A percentile compares a stretch with the other conserved stretches of the same genome.
Evolutionary conservation across 148 eudicot genomes (phyloP).

Genomic region (Dianthus caryophyllus): DNA sequence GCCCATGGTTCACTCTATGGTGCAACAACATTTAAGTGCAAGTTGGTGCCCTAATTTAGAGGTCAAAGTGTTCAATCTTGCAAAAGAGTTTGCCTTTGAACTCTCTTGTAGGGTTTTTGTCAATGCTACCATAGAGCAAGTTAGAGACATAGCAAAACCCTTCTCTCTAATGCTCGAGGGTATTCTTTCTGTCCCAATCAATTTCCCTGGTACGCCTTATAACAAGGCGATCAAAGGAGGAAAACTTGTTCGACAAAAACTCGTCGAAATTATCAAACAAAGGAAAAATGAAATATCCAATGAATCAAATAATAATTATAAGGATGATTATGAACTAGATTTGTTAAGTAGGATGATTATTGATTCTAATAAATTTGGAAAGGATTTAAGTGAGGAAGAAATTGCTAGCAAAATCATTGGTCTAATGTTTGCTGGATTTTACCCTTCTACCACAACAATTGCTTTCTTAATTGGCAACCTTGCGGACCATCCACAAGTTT

Average conservation of each 20-base stretch:
- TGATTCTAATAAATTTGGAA: constrained; percentile 5
- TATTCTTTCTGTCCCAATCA: background rate
- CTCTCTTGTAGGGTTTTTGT: constrained; percentile 5
- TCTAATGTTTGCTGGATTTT: constrained; percentile 28
- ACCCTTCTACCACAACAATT: constrained; percentile 25
- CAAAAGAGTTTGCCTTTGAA: constrained; percentile 8
- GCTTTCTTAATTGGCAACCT: constrained; percentile 28
- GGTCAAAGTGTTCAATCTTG: constrained; percentile 4
- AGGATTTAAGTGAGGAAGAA: constrained; percentile 28
- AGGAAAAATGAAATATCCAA: constrained; percentile 9
- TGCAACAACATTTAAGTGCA: constrained; percentile 5
- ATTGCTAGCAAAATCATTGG: constrained; percentile 28
- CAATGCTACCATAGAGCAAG: background rate
- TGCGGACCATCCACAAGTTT: constrained; percentile 22
- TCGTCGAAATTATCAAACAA: constrained; percentile 1
- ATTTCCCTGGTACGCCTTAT: constrained; percentile 9
- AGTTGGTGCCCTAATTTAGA: constrained; percentile 4
- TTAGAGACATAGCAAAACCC: constrained; percentile 3
- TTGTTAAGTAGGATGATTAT: constrained; percentile 9
- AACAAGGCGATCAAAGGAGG: constrained; percentile 4
- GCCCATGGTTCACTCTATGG: constrained; percentile 2
- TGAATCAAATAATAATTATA: background rate
- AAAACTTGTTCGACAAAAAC: constrained; percentile 2
- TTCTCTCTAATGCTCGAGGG: constrained; percentile 2
- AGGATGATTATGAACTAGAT: background rate